Evolutionary conservation across 2,329 filamentous ascomycete species (phyloP), one percentile per base, ranked within the genome.

Genomic region (Amauroascus niger): DNA sequence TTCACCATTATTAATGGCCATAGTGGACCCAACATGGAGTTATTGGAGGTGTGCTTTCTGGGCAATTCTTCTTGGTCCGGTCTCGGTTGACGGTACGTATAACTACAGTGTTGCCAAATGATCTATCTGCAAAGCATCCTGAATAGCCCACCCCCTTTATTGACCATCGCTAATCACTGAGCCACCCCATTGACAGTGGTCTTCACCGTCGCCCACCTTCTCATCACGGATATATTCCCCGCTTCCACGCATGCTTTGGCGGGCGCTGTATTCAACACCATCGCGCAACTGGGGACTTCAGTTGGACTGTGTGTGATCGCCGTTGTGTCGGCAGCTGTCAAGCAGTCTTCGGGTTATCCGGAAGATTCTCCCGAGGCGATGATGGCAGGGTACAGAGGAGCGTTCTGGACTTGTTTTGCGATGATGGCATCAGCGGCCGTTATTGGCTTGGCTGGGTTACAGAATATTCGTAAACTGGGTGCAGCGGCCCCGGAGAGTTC

Each of bases 261-360:
- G 0, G 81, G 80, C 0, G 79, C 78, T 0, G 79, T 84, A 0
- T 83, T 83, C 63, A 82, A 80, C 56, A 81, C 79, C 0, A 69
- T 77, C 0, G 67, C 73, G 0, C 79, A 83, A 57, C 76, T 83
- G 52, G 80, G 80, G 0, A 74, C 72, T 16, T 72, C 74, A 0
- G 67, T 81, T 0, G 78, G 77, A 0, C 61, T 81, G 2, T 76
- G 77, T 6, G 63, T 77, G 1, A 74, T 75, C 53, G 74, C 75
- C 8, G 72, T 76, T 0, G 74, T 81, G 30, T 64, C 67, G 1
- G 40, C 53, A 3, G 33, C 49, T 8, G 49, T 48, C 2, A 37
- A 48, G 39, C 49, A 45, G 18, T 35, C 47, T 20, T 54, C 55
- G 11, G 18, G 33, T 22, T 54, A 47, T 22, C 41, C 51, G 1